Base-by-base conservation (phyloP, 768 basidiomycete species). In the Serendipita sp. region DNA sequence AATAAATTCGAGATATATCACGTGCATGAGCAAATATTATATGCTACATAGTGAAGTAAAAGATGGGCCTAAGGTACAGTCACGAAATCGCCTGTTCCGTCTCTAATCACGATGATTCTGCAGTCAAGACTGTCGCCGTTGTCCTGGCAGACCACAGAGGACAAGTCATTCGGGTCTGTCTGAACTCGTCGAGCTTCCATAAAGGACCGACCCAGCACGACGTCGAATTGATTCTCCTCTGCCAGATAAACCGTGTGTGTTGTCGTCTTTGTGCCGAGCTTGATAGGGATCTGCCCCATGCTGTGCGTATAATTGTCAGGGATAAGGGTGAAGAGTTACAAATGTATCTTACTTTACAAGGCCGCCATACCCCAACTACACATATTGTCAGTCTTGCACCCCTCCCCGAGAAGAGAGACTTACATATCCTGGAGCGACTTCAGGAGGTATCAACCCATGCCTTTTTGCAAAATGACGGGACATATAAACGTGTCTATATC, bases 381-480 rank as follows among this genome's bases (percentile, higher is more conserved):
- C 61, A 48, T 66, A 68, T 17, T 20, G 20, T 44, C 22, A 63
- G 26, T 34, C 30, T 14, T 20, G 14, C 24, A 14, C 28, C 33
- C 31, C 17, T 65, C 11, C 9, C 45, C 62, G 65, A 68, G 70
- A 41, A 76, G 70, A 2, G 95, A 94, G 5, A 84, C 81, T 70
- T 97, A 99, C n/a, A 96, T 95, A 68, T 94, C 96, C 96, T 4
- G 90, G 92, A 0, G 83, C 82, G 63, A 92, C 88, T 66, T 93
- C 90, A 22, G 77, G 75, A 1, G 91, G 90, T 62, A 97, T 88
- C 71, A 99, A 91, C 1, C 85, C 86, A 70, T 96, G 82, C 66
- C 83, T 80, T 65, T 84, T 75, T 1, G 96, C 96, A 69, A 98
- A 99, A 70, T 87, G 86, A 62, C 96, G 82, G 13, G 93, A 96